phyloP scores from a whole-genome alignment of 2,329 filamentous ascomycete genomes.

The Dryadomyces quercivorus region DNA sequence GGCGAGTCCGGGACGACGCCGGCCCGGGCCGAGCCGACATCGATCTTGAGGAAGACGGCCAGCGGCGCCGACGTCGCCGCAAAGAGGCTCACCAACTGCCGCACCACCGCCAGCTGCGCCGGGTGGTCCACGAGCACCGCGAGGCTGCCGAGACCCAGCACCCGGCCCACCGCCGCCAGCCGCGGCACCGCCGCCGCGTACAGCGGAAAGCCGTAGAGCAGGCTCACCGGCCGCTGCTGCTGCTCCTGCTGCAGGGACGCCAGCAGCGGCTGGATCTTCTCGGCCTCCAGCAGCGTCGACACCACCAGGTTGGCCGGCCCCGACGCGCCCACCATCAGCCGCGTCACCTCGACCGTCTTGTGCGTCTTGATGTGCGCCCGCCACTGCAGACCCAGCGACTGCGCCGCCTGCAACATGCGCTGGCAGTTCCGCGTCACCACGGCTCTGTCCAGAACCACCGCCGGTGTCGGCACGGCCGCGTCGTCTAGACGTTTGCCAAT shows the following conservation, averaged over 20 bases:
- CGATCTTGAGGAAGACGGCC: conserved; percentile 60
- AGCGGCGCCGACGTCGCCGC: conserved; percentile 29
- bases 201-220: conserved; percentile 62
- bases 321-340: conserved; percentile 9
- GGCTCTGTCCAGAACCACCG: conserved; percentile 55
- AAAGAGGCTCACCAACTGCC: not conserved
- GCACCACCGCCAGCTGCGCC: conserved; percentile 38
- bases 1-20: conserved; percentile 44
- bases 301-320: conserved; percentile 49
- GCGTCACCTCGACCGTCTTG: conserved; percentile 32
- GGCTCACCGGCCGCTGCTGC: conserved; percentile 48
- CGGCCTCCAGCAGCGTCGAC: conserved; percentile 64
- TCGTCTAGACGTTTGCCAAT: conserved; percentile 38
- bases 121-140: conserved; percentile 60
- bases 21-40: conserved; percentile 60
- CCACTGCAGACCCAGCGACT: conserved; percentile 50
- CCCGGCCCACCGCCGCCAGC: conserved; percentile 41
- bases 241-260: conserved; percentile 41
- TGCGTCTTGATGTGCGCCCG: conserved; percentile 75
- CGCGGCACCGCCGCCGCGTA: conserved; percentile 47
- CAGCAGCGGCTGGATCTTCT: conserved; percentile 50
- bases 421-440: conserved; percentile 56
- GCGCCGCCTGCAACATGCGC: conserved; percentile 55
- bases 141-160: conserved; percentile 43
- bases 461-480: conserved; percentile 52